A percentile compares a stretch with the other conserved stretches of the same genome.
phyloP scores from a whole-genome alignment of 805 yeast genomes.

The Tetrapisispora fleetii region DNA sequence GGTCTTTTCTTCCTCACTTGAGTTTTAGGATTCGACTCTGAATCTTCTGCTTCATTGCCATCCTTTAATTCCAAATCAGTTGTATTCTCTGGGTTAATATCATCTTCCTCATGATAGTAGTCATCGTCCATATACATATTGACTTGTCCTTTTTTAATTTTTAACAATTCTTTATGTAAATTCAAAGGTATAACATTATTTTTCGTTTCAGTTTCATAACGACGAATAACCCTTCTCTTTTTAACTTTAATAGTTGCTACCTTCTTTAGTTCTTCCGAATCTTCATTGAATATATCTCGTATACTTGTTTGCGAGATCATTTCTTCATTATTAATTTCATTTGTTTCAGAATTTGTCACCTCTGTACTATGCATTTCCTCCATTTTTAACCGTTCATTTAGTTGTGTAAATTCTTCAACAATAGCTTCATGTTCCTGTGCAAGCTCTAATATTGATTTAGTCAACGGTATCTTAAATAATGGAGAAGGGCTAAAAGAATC shows the following conservation, averaged over 20 bases:
- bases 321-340: constrained; percentile 10
- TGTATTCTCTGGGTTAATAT: constrained; percentile 6
- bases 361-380: constrained; percentile 1
- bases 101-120: constrained; percentile 1
- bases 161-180: constrained; percentile 18
- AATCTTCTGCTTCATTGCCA: constrained; percentile 1
- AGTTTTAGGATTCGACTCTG: constrained; percentile 16
- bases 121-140: constrained; percentile 10
- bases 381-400: constrained; percentile 11
- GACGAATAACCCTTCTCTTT: constrained; percentile 8
- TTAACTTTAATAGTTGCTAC: constrained; percentile 1
- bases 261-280: constrained; percentile 9
- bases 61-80: constrained; percentile 1
- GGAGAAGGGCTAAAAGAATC: constrained; percentile 22
- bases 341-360: constrained; percentile 7
- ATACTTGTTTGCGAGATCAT: constrained; percentile 2
- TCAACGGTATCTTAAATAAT: constrained; percentile 19
- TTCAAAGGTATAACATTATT: constrained; percentile 7
- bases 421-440: constrained; percentile 26
- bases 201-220: constrained; percentile 5
- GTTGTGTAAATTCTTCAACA: constrained; percentile 12
- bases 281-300: constrained; percentile 8
- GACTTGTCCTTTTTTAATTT: constrained; percentile 18
- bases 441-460: constrained; percentile 19
- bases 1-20: constrained; percentile 21